Evolutionary conservation across 345 rosid species (phyloP).

Genomic region (Syzygium jambos): DNA sequence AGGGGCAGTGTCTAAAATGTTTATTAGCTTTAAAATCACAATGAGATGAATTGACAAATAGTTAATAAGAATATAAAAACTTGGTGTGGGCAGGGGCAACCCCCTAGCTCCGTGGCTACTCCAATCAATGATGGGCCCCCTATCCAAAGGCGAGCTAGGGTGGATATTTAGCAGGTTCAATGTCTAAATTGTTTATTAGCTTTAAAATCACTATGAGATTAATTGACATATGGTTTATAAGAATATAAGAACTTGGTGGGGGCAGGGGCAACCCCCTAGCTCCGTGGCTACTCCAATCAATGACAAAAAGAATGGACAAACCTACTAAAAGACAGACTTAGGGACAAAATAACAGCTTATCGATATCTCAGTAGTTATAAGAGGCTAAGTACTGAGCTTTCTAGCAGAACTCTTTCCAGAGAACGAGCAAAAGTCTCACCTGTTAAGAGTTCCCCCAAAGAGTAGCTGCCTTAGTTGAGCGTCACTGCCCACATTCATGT

Average conservation of each 20-base stretch:
- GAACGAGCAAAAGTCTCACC: slow-evolving; percentile 21
- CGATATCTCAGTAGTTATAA: not conserved
- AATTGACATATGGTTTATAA: not conserved
- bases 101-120: not conserved
- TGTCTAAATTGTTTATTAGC: not conserved
- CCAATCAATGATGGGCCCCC: not conserved
- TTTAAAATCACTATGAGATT: not conserved
- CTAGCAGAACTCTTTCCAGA: not conserved
- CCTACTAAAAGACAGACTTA: not conserved
- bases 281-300: not conserved
- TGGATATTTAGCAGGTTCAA: not conserved
- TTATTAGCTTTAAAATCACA: not conserved
- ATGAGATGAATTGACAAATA: not conserved
- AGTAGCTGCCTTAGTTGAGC: slow-evolving; percentile 80
- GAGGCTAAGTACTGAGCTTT: not conserved
- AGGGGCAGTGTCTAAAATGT: not conserved
- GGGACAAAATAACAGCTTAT: not conserved
- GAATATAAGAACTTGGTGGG: not conserved
- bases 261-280: not conserved
- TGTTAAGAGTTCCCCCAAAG: slow-evolving; percentile 64
- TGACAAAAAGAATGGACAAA: not conserved
- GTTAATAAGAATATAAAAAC: not conserved
- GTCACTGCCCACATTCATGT: slow-evolving; percentile 95
- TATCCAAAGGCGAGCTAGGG: not conserved
- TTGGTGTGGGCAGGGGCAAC: not conserved